Evolutionary conservation across 1,284 basidiomycete species (phyloP).

Genomic region (Rhodotorula sp.): DNA sequence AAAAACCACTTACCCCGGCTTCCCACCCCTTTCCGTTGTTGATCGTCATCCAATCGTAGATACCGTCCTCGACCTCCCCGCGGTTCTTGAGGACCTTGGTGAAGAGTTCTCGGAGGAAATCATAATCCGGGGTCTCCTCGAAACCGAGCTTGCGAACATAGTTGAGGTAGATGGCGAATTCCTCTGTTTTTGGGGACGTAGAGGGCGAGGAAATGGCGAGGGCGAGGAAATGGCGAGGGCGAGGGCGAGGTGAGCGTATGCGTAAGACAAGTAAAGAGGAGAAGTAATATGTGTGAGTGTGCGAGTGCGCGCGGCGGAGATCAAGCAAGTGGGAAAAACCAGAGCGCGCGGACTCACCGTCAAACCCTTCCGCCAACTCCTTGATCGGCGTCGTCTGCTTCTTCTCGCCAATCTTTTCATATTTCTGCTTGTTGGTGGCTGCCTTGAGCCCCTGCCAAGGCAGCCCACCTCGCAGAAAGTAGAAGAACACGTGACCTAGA

Average conservation of each 20-base stretch:
- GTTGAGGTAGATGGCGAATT: slow-evolving; percentile 90
- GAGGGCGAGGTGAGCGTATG: too few species aligned
- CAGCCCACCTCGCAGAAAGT: slow-evolving; percentile 83
- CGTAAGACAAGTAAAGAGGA: neutral
- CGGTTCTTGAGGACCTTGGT: slow-evolving; percentile 85
- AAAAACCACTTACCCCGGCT: slow-evolving; percentile 58
- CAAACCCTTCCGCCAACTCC: slow-evolving; percentile 87
- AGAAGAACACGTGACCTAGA: slow-evolving; percentile 96
- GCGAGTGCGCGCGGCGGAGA: neutral
- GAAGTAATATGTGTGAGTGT: neutral
- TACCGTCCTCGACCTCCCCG: slow-evolving; percentile 79
- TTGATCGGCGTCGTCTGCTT: slow-evolving; percentile 95
- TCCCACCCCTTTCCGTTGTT: slow-evolving; percentile 96
- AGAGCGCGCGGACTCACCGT: too few species aligned
- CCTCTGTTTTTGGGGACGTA: slow-evolving; percentile 56
- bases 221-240: neutral
- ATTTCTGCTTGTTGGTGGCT: slow-evolving; percentile 97
- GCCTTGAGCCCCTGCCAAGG: slow-evolving; percentile 96
- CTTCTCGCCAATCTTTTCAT: slow-evolving; percentile 98
- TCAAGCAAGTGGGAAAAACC: neutral
- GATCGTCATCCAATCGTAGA: slow-evolving; percentile 86
- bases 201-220: neutral
- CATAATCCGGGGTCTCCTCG: slow-evolving; percentile 95
- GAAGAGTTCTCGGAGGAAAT: slow-evolving; percentile 88
- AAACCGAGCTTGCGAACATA: slow-evolving; percentile 95